A percentile compares a stretch with the other conserved stretches of the same genome.
Conservation (phyloP, 176 grass and related monocot species). For the Themeda triandra region DNA sequence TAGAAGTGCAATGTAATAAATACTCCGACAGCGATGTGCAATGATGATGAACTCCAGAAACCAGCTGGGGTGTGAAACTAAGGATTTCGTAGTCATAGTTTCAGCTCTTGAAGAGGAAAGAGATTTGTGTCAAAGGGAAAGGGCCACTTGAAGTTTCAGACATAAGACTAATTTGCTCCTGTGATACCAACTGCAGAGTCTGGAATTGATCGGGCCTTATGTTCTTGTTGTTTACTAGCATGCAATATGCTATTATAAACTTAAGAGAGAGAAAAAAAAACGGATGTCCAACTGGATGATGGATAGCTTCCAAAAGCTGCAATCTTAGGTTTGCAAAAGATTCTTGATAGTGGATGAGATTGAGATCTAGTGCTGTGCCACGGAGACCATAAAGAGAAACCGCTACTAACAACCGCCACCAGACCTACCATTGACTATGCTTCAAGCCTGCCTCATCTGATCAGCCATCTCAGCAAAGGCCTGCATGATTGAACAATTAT, state of each 20-base stretch:
- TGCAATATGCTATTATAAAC: background rate
- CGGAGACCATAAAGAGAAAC: background rate
- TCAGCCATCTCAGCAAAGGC: background rate
- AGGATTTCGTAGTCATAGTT: background rate
- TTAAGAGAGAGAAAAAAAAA: background rate
- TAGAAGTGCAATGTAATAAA: background rate
- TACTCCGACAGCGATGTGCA: background rate
- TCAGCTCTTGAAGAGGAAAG: background rate
- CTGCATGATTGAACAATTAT: slow-evolving; percentile 18
- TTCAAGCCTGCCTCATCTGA: slow-evolving; percentile 6
- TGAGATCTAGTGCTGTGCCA: background rate
- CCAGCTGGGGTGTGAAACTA: background rate
- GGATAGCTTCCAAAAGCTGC: slow-evolving; percentile 6
- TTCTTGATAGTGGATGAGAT: slow-evolving; percentile 37
- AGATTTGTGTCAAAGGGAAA: background rate
- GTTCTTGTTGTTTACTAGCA: no score
- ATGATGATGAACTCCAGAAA: background rate
- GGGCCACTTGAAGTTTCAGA: background rate
- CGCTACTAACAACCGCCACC: background rate
- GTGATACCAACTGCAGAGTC: no score
- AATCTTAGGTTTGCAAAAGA: slow-evolving; percentile 5
- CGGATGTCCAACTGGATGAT: background rate
- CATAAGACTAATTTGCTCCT: background rate
- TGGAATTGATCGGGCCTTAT: no score
- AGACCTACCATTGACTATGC: slow-evolving; percentile 1